Percentiles rank a stretch among this genome's conserved stretches.
phyloP scores from a whole-genome alignment of 2,329 filamentous ascomycete species.

The Thermomyces lanuginosus region DNA sequence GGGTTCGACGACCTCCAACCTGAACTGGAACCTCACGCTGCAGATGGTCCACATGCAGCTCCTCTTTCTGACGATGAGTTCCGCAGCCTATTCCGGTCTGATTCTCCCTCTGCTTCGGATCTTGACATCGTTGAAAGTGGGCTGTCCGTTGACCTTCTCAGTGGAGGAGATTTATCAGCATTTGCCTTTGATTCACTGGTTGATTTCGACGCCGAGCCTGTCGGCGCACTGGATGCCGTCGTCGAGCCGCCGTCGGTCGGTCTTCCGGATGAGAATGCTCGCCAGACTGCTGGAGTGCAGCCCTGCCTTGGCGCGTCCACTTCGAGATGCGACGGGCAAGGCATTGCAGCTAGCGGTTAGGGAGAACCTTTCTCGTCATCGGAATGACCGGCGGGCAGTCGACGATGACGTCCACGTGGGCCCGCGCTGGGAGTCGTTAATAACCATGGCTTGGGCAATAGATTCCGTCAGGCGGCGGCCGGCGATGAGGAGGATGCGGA shows the following conservation, averaged over 20 bases:
- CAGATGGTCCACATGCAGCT: conserved; percentile 42
- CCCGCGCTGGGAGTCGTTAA: conserved; percentile 29
- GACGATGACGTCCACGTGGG: conserved; percentile 15
- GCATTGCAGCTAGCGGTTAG: conserved; percentile 36
- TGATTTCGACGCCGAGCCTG: conserved; percentile 37
- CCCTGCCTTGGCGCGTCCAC: conserved; percentile 38
- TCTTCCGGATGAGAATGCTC: conserved; percentile 35
- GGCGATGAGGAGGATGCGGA: too few relatives aligned
- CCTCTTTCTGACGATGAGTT: conserved; percentile 55
- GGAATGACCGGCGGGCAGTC: conserved; percentile 19
- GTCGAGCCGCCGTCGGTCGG: conserved; percentile 29
- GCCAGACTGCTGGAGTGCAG: conserved; percentile 36
- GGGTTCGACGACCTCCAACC: conserved; percentile 25
- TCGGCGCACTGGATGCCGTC: conserved; percentile 22
- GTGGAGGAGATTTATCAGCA: conserved; percentile 32
- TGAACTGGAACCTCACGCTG: conserved; percentile 32
- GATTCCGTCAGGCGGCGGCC: conserved; percentile 27
- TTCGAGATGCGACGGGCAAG: conserved; percentile 37
- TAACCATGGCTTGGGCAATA: conserved; percentile 31
- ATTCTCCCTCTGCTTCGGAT: conserved; percentile 54
- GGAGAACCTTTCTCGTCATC: conserved; percentile 22
- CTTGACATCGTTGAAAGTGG: conserved; percentile 59
- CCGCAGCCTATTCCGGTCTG: conserved; percentile 42
- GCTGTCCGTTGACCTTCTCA: conserved; percentile 55
- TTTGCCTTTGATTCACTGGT: conserved; percentile 39